A percentile compares a stretch with the other conserved stretches of the same genome.
Conservation (phyloP, 192 early-diverging fungal genomes). For the Rhizoclosmatium globosum region DNA sequence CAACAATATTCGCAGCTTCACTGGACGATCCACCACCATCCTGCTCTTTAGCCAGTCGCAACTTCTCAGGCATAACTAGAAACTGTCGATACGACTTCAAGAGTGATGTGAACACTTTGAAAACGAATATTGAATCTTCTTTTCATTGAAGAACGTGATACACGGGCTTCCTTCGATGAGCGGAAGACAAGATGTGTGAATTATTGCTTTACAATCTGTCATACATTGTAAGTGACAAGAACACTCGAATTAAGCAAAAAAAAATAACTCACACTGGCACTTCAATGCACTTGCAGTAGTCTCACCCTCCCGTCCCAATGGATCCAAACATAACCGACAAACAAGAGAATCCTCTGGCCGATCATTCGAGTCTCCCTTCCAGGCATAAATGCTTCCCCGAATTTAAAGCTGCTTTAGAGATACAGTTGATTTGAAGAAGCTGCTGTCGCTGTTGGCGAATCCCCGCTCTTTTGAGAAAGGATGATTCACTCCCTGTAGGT, state of each 20-base stretch:
- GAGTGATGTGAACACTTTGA: constrained; percentile 80
- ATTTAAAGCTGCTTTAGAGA: background rate
- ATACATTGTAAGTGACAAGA: background rate
- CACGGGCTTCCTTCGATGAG: constrained; percentile 57
- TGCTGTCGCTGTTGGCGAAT: background rate
- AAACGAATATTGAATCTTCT: constrained; percentile 71
- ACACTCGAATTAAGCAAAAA: background rate
- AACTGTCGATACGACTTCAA: constrained; percentile 74
- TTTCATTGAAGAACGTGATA: constrained; percentile 72
- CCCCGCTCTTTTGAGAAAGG: background rate
- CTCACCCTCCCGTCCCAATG: constrained; percentile 6
- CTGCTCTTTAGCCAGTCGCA: constrained; percentile 32
- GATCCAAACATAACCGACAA: constrained; percentile 47
- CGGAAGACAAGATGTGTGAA: constrained; percentile 54
- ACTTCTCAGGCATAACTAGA: constrained; percentile 52
- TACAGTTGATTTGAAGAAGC: background rate
- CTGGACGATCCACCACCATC: constrained; percentile 11
- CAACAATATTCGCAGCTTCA: constrained; percentile 37
- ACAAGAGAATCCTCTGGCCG: constrained; percentile 16
- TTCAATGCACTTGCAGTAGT: constrained; percentile 22
- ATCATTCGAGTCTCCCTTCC: constrained; percentile 34
- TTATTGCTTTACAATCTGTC: constrained; percentile 61
- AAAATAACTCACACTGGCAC: constrained; percentile 49
- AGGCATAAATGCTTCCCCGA: constrained; percentile 17
- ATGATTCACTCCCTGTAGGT: constrained; percentile 9